Evolutionary conservation across 2,329 filamentous ascomycete species (phyloP), one percentile per base, ranked within the genome.

Genomic region (Mollisia scopiformis): DNA sequence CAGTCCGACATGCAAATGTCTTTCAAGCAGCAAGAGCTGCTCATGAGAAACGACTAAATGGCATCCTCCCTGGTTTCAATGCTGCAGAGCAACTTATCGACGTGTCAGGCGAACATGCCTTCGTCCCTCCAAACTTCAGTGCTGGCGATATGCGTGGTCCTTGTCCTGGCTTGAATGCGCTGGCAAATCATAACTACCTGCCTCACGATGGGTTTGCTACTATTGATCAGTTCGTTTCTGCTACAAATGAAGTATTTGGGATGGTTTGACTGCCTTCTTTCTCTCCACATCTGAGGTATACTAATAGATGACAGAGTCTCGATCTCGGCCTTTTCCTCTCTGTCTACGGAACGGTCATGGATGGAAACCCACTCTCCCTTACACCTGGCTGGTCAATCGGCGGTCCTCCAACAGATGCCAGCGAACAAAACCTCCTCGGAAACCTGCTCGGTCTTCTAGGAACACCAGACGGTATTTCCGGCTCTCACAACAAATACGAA

Each of bases 401-500:
- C 13, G 80, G 80, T 21, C 71, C 74, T 37, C 73, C 72, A 56
- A 64, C 62, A 23, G 69, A 68, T 52, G 73, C 59, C 19, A 57
- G 64, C 35, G 49, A 47, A 14, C 23, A 27, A 16, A 43, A 43
- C 39, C 39, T 43, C 16, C 39, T 43, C 39, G 39, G 16, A 11
- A 43, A 43, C 11, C 50, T 55, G 11, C 19, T 70, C 35, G 63
- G 61, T 19, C 47, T 69, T 11, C 57, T 69, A 68, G 77, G 79
- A 3, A 75, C 74, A 11, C 80, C 80, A 0, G 76, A 77, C 27
- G 81, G 82, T 3, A 74, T 85, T 2, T 72, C 72, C 16, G 79
- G 80, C 23, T 79, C 79, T 3, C 84, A 86, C 69, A 84, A 84
- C 68, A 79, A 80, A 59, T 81, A 84, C 66, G 83, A 86, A 73